Percentiles rank a stretch among this genome's conserved stretches.
Evolutionary conservation across 2,329 filamentous ascomycete genomes (phyloP).

Genomic region (Mariannaea elegans): DNA sequence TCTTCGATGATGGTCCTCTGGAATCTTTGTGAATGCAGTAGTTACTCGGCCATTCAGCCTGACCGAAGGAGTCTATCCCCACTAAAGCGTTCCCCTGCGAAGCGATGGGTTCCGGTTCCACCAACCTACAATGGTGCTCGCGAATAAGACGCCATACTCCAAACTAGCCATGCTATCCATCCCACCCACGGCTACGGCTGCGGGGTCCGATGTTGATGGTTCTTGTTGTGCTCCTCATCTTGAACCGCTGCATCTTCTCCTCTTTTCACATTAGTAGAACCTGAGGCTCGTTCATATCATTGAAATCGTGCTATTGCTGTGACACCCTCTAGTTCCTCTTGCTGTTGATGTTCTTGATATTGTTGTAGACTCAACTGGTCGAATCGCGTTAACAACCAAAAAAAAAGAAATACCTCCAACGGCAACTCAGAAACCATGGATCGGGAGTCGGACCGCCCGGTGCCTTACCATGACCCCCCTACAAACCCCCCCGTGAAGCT

Average conservation of each 20-base stretch:
- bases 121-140: not conserved
- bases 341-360: not conserved
- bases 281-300: not conserved
- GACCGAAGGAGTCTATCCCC: constrained; percentile 3
- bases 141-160: not conserved
- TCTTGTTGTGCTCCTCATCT: constrained; percentile 2
- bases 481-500: constrained; percentile 27
- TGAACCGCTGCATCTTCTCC: not conserved
- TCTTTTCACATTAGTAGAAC: not conserved
- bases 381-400: not conserved
- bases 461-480: constrained; percentile 30
- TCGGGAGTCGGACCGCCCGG: constrained; percentile 24
- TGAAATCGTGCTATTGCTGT: not conserved
- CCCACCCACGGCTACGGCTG: constrained; percentile 7
- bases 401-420: not conserved
- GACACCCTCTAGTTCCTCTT: not conserved
- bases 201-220: constrained; percentile 10
- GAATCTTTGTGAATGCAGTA: too few relatives aligned
- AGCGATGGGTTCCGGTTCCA: not conserved
- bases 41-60: not conserved
- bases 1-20: not conserved
- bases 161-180: not conserved
- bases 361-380: not conserved
- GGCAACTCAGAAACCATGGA: constrained; percentile 22
- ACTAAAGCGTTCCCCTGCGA: not conserved